Percentiles rank a stretch among this genome's conserved stretches.
Conservation (phyloP, 306 rosid genomes). For the Prosopis cineraria region DNA sequence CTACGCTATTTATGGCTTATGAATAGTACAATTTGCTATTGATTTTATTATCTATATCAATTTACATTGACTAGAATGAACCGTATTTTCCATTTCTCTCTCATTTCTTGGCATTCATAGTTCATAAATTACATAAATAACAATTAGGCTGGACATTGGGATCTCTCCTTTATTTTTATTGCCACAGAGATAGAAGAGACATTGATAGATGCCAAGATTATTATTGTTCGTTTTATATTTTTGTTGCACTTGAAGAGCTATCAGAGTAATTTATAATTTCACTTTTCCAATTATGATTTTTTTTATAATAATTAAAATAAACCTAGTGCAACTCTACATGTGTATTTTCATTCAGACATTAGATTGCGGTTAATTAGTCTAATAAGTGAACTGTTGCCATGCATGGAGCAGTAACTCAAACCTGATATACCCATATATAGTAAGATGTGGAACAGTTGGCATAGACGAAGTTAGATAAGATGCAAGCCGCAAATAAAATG, state of each 20-base stretch:
- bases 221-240: background rate
- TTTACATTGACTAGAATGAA: too few species aligned
- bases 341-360: background rate
- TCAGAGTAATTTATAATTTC: background rate
- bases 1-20: too few species aligned
- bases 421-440: background rate
- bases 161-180: background rate
- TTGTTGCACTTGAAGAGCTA: background rate
- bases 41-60: too few species aligned
- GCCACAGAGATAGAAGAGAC: background rate
- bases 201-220: background rate
- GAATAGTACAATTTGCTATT: too few species aligned
- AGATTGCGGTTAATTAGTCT: background rate
- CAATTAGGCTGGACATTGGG: background rate
- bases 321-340: background rate
- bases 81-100: background rate
- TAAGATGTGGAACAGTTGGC: background rate
- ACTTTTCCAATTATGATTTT: background rate
- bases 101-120: background rate
- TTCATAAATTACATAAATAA: background rate
- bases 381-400: background rate
- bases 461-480: background rate
- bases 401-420: conserved; percentile 3
- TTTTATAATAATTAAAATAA: too few species aligned
- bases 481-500: background rate